A percentile compares a stretch with the other conserved stretches of the same genome.
Evolutionary conservation across 345 rosid genomes (phyloP).

Genomic region (Arabidopsis suecica): DNA sequence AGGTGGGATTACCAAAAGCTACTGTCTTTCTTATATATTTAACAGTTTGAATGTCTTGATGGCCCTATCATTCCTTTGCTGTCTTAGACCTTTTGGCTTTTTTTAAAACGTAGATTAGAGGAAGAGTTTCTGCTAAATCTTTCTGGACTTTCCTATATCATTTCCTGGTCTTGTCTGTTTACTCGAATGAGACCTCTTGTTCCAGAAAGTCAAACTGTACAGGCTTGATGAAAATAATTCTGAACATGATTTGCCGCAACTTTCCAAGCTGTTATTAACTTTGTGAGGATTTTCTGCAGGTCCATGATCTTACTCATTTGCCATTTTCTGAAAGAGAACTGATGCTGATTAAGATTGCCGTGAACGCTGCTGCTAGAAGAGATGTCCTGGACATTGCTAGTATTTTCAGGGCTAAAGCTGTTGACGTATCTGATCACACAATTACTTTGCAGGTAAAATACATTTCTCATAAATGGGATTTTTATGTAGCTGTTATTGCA

Average conservation of each 20-base stretch:
- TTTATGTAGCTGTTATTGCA: not conserved
- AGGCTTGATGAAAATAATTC: constrained; percentile 17
- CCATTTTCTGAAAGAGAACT: constrained; percentile 78
- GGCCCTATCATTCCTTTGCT: not conserved
- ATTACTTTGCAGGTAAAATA: constrained; percentile 66
- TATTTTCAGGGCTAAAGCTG: constrained; percentile 75
- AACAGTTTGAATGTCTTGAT: constrained; percentile 15
- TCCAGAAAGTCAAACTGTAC: constrained; percentile 11
- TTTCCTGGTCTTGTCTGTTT: not conserved
- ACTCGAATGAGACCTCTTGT: not conserved
- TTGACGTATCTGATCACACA: constrained; percentile 79
- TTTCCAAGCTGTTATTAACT: constrained; percentile 16
- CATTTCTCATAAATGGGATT: not conserved
- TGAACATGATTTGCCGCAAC: constrained; percentile 3
- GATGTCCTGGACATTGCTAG: constrained; percentile 74
- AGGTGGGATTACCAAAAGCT: constrained; percentile 36
- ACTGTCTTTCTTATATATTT: not conserved
- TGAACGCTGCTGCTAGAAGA: constrained; percentile 65
- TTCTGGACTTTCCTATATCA: not conserved
- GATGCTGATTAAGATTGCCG: constrained; percentile 72
- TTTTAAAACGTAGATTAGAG: constrained; percentile 25
- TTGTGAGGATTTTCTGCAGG: constrained; percentile 51
- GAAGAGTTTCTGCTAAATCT: not conserved
- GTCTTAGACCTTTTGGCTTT: constrained; percentile 1
- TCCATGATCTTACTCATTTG: constrained; percentile 64